Conservation (phyloP, 139 green algal species). For the Chlamydomonas schloesseri region DNA sequence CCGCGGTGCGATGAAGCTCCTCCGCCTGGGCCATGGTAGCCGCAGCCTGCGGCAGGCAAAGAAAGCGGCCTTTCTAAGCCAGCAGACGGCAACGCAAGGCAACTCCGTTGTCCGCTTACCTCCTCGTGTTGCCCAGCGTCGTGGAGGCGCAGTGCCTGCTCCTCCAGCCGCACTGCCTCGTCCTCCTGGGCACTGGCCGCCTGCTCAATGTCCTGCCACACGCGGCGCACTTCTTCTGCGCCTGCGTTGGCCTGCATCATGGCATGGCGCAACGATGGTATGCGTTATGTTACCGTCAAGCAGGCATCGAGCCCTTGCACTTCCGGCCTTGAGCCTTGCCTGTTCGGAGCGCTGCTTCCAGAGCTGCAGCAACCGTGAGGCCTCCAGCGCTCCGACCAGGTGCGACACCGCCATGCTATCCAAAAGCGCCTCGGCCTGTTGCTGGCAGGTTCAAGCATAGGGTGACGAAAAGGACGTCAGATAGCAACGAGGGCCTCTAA, state of each 20-base stretch:
- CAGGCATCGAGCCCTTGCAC: too few species aligned
- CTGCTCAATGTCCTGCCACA: neutral
- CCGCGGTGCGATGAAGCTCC: slow-evolving; percentile 9
- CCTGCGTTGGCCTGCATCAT: neutral
- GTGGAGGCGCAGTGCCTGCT: slow-evolving; percentile 26
- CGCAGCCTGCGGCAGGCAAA: neutral
- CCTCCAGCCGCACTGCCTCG: slow-evolving; percentile 35
- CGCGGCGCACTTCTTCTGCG: neutral
- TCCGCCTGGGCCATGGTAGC: slow-evolving; percentile 30
- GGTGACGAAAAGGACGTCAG: too few species aligned
- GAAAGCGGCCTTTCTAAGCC: too few species aligned
- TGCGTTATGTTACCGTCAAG: too few species aligned
- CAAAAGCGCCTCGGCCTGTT: slow-evolving; percentile 14
- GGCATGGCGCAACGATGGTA: neutral
- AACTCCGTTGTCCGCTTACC: too few species aligned
- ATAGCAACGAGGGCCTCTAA: too few species aligned
- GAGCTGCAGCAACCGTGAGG: slow-evolving; percentile 1
- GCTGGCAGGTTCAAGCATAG: too few species aligned
- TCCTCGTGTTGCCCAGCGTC: slow-evolving; percentile 2
- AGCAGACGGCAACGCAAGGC: too few species aligned
- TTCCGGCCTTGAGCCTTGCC: neutral
- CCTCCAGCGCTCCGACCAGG: slow-evolving; percentile 12
- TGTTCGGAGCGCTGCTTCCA: slow-evolving; percentile 33
- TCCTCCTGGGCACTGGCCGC: slow-evolving; percentile 7
- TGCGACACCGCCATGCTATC: slow-evolving; percentile 35